These are phyloP conservation scores for Podila verticillata DNA, from an alignment of 192 early-diverging fungal species.

Conservation along the genomic window DNA sequence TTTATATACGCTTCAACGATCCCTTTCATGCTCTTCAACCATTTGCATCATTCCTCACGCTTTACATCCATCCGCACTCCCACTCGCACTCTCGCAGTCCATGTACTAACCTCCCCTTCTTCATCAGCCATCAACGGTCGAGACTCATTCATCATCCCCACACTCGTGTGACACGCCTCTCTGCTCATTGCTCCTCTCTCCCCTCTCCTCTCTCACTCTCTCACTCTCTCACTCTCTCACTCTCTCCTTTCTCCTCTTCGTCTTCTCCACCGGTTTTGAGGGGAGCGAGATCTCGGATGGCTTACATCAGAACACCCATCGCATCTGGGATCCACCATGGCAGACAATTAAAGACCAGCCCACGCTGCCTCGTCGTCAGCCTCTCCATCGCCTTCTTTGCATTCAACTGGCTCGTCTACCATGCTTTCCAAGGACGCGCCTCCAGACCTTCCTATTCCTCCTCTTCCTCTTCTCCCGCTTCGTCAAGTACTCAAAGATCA, in stretches of 20 bases:
- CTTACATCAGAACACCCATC: constrained; percentile 21
- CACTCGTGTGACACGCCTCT: background rate
- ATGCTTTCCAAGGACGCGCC: constrained; percentile 8
- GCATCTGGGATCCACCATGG: constrained; percentile 2
- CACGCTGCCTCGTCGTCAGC: constrained; percentile 30
- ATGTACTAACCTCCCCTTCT: background rate
- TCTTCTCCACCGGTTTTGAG: background rate
- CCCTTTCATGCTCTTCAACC: background rate
- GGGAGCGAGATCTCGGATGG: constrained; percentile 10
- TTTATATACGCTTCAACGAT: background rate
- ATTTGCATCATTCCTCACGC: background rate
- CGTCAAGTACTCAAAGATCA: background rate
- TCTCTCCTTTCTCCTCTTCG: background rate
- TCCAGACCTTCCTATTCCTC: background rate
- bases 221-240: background rate
- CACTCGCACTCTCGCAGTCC: background rate
- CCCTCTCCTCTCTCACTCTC: background rate
- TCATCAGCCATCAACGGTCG: no score
- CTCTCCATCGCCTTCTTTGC: constrained; percentile 31
- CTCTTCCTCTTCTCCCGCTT: no score
- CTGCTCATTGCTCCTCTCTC: background rate
- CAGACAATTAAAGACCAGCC: constrained; percentile 7
- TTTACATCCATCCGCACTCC: background rate
- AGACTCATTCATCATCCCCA: background rate
- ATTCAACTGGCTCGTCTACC: constrained; percentile 36